Evolutionary conservation across 371 early-diverging fungal genomes (phyloP), one percentile per base, ranked within the genome.

Genomic region (Catenaria anguillulae): DNA sequence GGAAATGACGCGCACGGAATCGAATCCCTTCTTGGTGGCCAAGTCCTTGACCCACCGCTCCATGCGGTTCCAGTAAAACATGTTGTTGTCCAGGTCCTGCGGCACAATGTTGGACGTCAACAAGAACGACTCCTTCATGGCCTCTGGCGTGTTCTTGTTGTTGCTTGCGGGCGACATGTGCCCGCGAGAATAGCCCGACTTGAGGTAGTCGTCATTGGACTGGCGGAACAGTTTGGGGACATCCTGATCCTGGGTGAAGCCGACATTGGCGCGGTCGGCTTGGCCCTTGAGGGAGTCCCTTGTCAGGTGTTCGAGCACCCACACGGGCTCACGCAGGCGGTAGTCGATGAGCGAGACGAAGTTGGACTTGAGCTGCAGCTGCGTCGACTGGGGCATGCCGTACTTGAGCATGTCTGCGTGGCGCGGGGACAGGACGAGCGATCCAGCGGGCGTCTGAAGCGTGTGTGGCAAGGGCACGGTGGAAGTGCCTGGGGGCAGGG

Each of bases 1-100:
- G 0, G 90, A 83, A 48, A 86, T 75, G 29, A 88, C 81, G 67
- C 87, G 87, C 17, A 90, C 87, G 64, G 86, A 82, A 48, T 74
- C 64, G 66, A 84, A 90, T 0, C 64, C 63, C 23, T 64, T 69
- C 23, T 62, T 65, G 55, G 60, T 33, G 26, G 29, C 60, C 21
- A 60, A 43, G 24, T 24, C 19, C 24, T 23, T 21, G 23, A 48
- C 60, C 60, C 60, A 60, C 43, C 29, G 60, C 23, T 52, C 54
- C 54, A 52, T 26, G 31, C 54, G 54, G 54, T 52, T 52, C 54
- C 21, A 58, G 42, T 24, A 55, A 33, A 55, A 37, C 42, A 55
- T 62, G 52, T 60, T 56, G 15, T 19, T 61, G 40, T 61, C 33
- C 21, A 43, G 43, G 33, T 45, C 26, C 87, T 83, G 59, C 88